Evolutionary conservation across 306 rosid genomes (phyloP), one percentile per base, ranked within the genome.

Genomic region (Inga oerstediana): DNA sequence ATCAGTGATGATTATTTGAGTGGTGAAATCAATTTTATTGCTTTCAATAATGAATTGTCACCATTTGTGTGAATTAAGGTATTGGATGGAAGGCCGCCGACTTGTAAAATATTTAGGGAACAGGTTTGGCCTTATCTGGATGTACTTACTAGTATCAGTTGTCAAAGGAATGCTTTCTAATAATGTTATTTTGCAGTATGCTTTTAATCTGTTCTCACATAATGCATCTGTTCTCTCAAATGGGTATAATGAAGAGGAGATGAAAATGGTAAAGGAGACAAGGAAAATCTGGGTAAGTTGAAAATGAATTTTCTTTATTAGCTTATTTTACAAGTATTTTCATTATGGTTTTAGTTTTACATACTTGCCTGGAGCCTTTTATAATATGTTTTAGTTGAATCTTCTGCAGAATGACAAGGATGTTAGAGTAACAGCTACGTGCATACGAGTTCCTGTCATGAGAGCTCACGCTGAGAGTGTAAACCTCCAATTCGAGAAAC

Each of bases 221-320:
- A 94, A 94, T 81, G 93, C 98, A 27, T 62, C 97, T 46, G 85
- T 97, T 79, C 92, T 94, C 75, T 66, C 97, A 74, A 97, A 97
- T 30, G 99, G 98, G 74, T 97, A 97, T 83, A 97, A 97, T 44
- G 99, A 97, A 91, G 99, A 97, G 88, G 99, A 97, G 89, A 94
- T 97, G 98, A 97, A 97, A 84, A 71, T 97, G 86, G 97, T 97
- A 76, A 94, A 94, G 85, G 99, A 94, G 89, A 97, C 98, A 0
- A 85, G 88, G 80, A 94, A 97, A 88, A 97, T 97, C n/a, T 97
- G 99, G 99, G 99, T 92, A 76, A 86, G 85, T 69, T 76, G 56
- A 66, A 79, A 80, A 43, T 48, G 61, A 15, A 52, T 45, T 65
- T 19, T 54, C 41, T 79, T 64, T 52, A 41, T 19, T 46, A 17